Evolutionary conservation across 2,329 filamentous ascomycete genomes (phyloP), one percentile per base, ranked within the genome.

Genomic region (Alternaria metachromatica): DNA sequence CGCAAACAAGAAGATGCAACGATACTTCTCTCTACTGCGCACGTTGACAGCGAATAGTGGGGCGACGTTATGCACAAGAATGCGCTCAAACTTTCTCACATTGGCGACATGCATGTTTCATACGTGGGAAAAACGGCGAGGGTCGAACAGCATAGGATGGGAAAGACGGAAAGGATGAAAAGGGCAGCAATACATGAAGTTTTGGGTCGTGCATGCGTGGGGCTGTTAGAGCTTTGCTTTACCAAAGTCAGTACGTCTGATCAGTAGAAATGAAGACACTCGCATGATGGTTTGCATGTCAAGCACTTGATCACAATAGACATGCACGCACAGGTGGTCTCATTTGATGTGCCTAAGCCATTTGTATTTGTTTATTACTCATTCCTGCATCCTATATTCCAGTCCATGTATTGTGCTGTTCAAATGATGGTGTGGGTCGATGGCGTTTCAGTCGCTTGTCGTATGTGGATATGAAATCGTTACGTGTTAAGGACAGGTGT

Each of bases 401-500:
- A 41, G 30, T 37, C 30, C 20, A 41, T 41, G 30, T 13, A 9
- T 23, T 53, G 49, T 53, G 21, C 13, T 51, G 13, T 15, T 15
- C 37, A 21, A 53, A 53, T 37, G 49, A 53, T 23, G 37, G 49
- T 53, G 49, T 53, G 49, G 23, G 20, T 41, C 49, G 30, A 41
- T 53, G 18, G 28, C 30, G 33, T 53, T 53, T 28, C 33, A 33
- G 56, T 58, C 33, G 45, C 46, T 50, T 41, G 37, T 58, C 45
- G 56, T 51, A 45, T 30, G 41, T 44, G 28, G 18, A 15, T 13
- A 23, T 55, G 21, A 44, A 44, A 44, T 55, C 37, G 37, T 55
- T 49, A 30, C 15, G 43, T 48, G 50, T 49, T 43, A 60, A 60
- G 50, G 58, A 55, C 43, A 60, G 50, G 50, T 51, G 49, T 48